Evolutionary conservation across 192 early-diverging fungal species (phyloP).

Genomic region (Coemansia sp.): DNA sequence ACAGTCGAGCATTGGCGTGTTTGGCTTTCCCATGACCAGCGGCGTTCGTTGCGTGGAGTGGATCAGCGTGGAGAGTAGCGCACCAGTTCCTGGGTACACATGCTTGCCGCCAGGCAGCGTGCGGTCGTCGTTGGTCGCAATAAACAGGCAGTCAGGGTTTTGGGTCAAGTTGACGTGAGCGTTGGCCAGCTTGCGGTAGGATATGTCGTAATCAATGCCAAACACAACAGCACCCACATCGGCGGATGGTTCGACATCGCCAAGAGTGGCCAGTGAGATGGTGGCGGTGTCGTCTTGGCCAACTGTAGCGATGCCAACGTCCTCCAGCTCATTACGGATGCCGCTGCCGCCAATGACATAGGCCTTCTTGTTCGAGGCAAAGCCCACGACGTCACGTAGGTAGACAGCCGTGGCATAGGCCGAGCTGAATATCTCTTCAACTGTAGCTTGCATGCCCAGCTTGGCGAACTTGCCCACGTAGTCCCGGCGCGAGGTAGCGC

Average conservation of each 20-base stretch:
- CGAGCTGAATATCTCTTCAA: constrained; percentile 91
- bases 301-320: constrained; percentile 69
- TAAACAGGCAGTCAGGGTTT: constrained; percentile 74
- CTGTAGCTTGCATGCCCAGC: constrained; percentile 75
- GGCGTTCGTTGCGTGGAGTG: constrained; percentile 81
- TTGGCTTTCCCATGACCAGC: constrained; percentile 89
- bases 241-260: constrained; percentile 61
- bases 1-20: constrained; percentile 90
- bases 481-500: constrained; percentile 77
- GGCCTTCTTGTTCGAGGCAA: constrained; percentile 86
- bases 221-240: constrained; percentile 89
- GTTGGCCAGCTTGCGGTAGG: constrained; percentile 91
- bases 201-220: constrained; percentile 91
- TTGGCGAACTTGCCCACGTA: constrained; percentile 83
- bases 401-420: constrained; percentile 93
- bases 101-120: constrained; percentile 82
- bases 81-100: constrained; percentile 81
- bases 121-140: constrained; percentile 91
- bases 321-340: constrained; percentile 81
- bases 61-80: constrained; percentile 73
- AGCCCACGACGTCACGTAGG: constrained; percentile 76
- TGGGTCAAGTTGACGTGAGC: constrained; percentile 81
- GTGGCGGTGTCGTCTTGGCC: constrained; percentile 60
- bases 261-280: constrained; percentile 58
- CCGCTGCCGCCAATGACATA: constrained; percentile 92